These are phyloP conservation scores for Phytophthora podocarpi DNA, from an alignment of 352 stramenopile genomes.

Conservation along the genomic window DNA sequence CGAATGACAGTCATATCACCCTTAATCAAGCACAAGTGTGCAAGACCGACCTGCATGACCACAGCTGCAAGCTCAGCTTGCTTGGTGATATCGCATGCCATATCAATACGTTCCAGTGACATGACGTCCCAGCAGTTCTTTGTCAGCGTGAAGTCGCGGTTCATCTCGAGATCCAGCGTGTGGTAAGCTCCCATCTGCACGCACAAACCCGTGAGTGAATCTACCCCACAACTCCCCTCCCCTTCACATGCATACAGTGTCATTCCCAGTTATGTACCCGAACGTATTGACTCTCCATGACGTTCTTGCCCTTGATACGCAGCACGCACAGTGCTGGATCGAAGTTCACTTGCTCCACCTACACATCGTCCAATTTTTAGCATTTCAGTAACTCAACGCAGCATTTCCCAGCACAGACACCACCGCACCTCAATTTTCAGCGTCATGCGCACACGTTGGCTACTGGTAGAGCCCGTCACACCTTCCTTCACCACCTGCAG, in stretches of 20 bases:
- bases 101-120: slow-evolving; percentile 96
- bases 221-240: not conserved
- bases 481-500: slow-evolving; percentile 94
- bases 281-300: slow-evolving; percentile 94
- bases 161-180: slow-evolving; percentile 96
- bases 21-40: slow-evolving; percentile 98
- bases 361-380: slow-evolving; percentile 7
- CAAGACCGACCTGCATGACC: slow-evolving; percentile 96
- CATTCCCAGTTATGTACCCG: slow-evolving; percentile 60
- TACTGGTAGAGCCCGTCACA: slow-evolving; percentile 94
- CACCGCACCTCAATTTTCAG: slow-evolving; percentile 90
- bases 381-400: not conserved
- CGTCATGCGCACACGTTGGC: slow-evolving; percentile 94
- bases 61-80: slow-evolving; percentile 96
- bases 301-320: slow-evolving; percentile 95
- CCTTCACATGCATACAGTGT: not conserved
- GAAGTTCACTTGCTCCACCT: slow-evolving; percentile 97
- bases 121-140: slow-evolving; percentile 98
- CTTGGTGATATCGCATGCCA: slow-evolving; percentile 94
- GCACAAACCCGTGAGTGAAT: slow-evolving; percentile 4
- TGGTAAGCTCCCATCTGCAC: slow-evolving; percentile 95
- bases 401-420: not conserved
- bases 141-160: slow-evolving; percentile 95
- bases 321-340: slow-evolving; percentile 93
- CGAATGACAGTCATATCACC: slow-evolving; percentile 96